These are phyloP conservation scores for Monilinia laxa DNA, from an alignment of 2,329 filamentous ascomycete genomes.

Conservation along the genomic window DNA sequence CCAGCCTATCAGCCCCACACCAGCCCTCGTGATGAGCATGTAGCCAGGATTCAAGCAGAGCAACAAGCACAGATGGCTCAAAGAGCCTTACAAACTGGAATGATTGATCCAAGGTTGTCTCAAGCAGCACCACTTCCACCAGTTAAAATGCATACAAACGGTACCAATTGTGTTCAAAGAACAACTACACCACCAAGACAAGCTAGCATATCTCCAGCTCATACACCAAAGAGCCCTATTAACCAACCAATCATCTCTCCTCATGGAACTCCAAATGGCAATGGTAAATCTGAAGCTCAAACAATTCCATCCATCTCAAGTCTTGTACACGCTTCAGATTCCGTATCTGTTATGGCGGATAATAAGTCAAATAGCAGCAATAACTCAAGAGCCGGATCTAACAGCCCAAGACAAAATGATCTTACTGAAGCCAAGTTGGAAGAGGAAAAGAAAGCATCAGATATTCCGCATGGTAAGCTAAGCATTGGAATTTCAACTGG, in stretches of 20 bases:
- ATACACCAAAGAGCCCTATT: conserved; percentile 24
- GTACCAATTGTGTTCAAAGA: conserved; percentile 26
- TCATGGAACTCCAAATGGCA: conserved; percentile 23
- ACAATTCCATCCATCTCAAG: conserved; percentile 39
- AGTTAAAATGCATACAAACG: conserved; percentile 29
- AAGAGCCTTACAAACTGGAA: conserved; percentile 32
- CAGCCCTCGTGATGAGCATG: conserved; percentile 44
- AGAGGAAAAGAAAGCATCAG: conserved; percentile 1
- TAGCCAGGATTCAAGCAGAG: conserved; percentile 40
- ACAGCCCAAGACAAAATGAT: conserved; percentile 33
- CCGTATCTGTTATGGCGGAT: conserved; percentile 35
- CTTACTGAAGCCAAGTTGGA: conserved; percentile 44
- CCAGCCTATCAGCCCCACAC: conserved; percentile 41
- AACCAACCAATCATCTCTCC: conserved; percentile 25
- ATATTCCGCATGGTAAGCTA: conserved; percentile 55
- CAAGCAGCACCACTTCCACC: conserved; percentile 27
- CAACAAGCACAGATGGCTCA: conserved; percentile 40
- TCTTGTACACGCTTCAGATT: conserved; percentile 38
- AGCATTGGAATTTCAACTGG: conserved; percentile 43
- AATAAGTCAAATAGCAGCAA: conserved; percentile 39
- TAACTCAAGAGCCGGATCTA: conserved; percentile 35
- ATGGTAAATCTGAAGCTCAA: conserved; percentile 33
- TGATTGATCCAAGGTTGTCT: conserved; percentile 33
- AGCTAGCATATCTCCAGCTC: conserved; percentile 4
- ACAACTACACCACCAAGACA: conserved; percentile 33